Conservation (phyloP, 2,329 filamentous ascomycete species). For the Polychaeton citri region DNA sequence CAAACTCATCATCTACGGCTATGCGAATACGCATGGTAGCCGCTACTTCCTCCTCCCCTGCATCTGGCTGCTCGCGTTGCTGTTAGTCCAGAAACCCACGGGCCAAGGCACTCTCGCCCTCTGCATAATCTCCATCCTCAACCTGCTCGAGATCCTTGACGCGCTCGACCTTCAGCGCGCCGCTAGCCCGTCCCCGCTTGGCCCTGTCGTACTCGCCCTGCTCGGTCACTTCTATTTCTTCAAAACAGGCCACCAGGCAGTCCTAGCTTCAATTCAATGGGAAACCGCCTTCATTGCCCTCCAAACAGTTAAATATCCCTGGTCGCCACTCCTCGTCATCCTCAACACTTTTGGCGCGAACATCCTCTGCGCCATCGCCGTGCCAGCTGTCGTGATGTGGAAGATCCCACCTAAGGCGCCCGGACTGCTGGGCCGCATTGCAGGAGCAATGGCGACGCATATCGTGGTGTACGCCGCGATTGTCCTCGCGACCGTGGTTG, state of each 20-base stretch:
- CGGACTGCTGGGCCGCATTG: slow-evolving; percentile 52
- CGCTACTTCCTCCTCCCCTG: slow-evolving; percentile 75
- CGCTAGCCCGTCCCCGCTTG: slow-evolving; percentile 47
- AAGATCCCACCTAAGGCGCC: slow-evolving; percentile 64
- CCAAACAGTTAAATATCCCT: slow-evolving; percentile 71
- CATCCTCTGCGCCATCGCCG: slow-evolving; percentile 64
- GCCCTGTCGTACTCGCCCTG: slow-evolving; percentile 71
- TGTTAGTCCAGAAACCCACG: slow-evolving; percentile 87
- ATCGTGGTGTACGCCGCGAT: slow-evolving; percentile 72
- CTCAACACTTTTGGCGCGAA: slow-evolving; percentile 85
- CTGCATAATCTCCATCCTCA: slow-evolving; percentile 78
- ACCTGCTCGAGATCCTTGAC: slow-evolving; percentile 52
- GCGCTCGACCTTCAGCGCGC: slow-evolving; percentile 44
- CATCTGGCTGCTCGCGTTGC: slow-evolving; percentile 62
- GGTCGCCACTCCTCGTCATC: slow-evolving; percentile 66
- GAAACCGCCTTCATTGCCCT: slow-evolving; percentile 88
- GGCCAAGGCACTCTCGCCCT: slow-evolving; percentile 72
- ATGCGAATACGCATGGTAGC: slow-evolving; percentile 83
- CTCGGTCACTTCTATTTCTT: slow-evolving; percentile 92
- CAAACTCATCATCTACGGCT: slow-evolving; percentile 60
- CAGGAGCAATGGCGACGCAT: slow-evolving; percentile 60
- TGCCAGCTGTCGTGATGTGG: slow-evolving; percentile 78
- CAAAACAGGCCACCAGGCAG: slow-evolving; percentile 93
- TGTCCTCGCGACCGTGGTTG: slow-evolving; percentile 74
- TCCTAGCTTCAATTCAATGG: slow-evolving; percentile 82